Base-by-base conservation (phyloP, 768 basidiomycete genomes). In the Pulveroboletus sp. region DNA sequence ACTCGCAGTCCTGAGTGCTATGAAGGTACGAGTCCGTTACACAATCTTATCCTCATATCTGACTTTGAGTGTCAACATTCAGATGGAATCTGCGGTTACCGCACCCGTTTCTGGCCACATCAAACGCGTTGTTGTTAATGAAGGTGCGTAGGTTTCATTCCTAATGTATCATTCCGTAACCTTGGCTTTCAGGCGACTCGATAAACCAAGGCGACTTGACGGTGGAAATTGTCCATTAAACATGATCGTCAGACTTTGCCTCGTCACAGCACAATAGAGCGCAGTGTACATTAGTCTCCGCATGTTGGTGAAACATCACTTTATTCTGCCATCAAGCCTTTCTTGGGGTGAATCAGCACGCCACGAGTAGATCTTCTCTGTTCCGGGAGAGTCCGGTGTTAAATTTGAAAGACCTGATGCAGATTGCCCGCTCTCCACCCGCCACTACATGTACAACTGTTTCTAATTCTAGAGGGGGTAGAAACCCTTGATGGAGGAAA, bases 31-130 rank as follows among this genome's bases (percentile, higher is more conserved):
- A 62, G 53, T 49, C 29, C 47, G 14, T 44, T 37, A 39, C 36
- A n/a, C 39, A 16, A 11, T 26, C 16, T 43, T 34, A 30, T 35
- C 34, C 45, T 42, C 47, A 27, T 30, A 41, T 32, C 58, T 62
- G 51, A 64, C 56, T 11, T 31, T 17, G 47, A 38, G 23, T 49
- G 55, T 61, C 55, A n/a, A n/a, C n/a, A n/a, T 59, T 58, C 62
- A 94, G 93, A 97, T 98, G 95, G 95, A 99, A 74, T 93, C 90
- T 54, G 85, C 90, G 55, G 93, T 98, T 39, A 95, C 93, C 26
- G 89, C 93, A 24, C 94, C 96, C 22, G 95, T 98, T 37, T 93
- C 93, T 43, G 96, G 96, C 37, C 92, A 93, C 68, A 79, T 98
- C 72, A 93, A 92, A 73, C 86, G 95, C 35, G 90, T 99, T 24